phyloP scores from a whole-genome alignment of 1,139 yeast species.

The Suhomyces bribrorum region DNA sequence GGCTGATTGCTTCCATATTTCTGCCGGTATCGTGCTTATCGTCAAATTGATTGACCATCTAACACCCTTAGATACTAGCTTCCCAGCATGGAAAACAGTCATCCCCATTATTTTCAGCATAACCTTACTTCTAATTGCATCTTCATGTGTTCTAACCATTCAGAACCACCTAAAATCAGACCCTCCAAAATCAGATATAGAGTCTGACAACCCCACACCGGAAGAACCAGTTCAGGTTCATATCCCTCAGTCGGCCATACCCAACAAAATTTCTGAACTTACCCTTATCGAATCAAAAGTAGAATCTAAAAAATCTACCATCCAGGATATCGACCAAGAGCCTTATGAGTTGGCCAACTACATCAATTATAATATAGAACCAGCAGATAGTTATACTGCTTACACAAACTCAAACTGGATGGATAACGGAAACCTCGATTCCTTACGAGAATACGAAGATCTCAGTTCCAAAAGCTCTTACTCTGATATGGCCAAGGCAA shows the following conservation, averaged over 20 bases:
- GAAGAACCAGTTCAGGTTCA: background rate
- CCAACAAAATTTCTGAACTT: constrained; percentile 16
- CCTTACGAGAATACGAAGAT: constrained; percentile 2
- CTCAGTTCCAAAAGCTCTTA: constrained; percentile 7
- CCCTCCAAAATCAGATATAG: constrained; percentile 1
- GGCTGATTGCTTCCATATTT: constrained; percentile 18
- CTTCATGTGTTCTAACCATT: constrained; percentile 4
- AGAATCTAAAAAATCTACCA: constrained; percentile 1
- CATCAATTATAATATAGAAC: constrained; percentile 10
- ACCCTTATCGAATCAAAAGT: constrained; percentile 14
- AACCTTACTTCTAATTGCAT: constrained; percentile 12
- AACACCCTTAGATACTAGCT: constrained; percentile 2
- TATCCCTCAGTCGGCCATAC: background rate
- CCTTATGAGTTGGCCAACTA: constrained; percentile 13
- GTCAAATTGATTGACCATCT: constrained; percentile 16
- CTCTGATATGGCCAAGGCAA: constrained; percentile 7
- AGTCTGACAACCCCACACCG: constrained; percentile 1
- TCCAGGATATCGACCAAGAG: constrained; percentile 11
- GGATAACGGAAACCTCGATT: constrained; percentile 15
- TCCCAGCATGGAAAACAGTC: constrained; percentile 10
- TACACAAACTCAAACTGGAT: constrained; percentile 23
- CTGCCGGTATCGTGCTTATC: constrained; percentile 23
- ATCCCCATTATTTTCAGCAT: constrained; percentile 15
- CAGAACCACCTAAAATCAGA: background rate
- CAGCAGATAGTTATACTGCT: constrained; percentile 11